These are phyloP conservation scores for Colletotrichum filicis DNA, from an alignment of 2,329 filamentous ascomycete genomes.

Conservation along the genomic window DNA sequence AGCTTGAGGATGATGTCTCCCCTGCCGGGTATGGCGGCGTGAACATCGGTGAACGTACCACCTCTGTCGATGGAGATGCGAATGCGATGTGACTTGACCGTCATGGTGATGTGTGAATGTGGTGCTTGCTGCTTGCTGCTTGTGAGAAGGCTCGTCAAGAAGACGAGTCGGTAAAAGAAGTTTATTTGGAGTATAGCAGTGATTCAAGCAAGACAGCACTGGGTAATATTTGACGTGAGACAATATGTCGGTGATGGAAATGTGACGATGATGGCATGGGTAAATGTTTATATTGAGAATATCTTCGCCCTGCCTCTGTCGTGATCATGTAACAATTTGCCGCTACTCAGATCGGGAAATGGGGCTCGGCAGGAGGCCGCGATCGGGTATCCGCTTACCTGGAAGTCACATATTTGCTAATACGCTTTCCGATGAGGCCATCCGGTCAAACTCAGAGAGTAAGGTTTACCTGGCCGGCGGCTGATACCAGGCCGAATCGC, in stretches of 20 bases:
- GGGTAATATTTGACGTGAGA: neutral
- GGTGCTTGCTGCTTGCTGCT: neutral
- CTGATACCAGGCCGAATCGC: neutral
- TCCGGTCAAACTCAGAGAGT: neutral
- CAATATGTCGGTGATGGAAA: neutral
- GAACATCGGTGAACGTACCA: constrained; percentile 76
- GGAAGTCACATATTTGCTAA: neutral
- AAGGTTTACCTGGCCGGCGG: neutral
- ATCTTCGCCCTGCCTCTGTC: neutral
- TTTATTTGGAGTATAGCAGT: constrained; percentile 6
- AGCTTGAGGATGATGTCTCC: constrained; percentile 79
- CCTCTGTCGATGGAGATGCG: constrained; percentile 47
- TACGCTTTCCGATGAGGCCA: neutral
- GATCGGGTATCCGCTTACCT: neutral
- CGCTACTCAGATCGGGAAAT: constrained; percentile 21
- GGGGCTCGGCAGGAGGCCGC: constrained; percentile 9
- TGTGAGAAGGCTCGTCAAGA: neutral
- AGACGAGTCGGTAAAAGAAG: neutral
- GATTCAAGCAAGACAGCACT: neutral
- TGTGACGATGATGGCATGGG: neutral
- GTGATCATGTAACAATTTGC: constrained; percentile 25
- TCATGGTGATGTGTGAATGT: constrained; percentile 34
- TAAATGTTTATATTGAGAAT: constrained; percentile 13
- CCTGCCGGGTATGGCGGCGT: constrained; percentile 72
- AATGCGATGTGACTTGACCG: constrained; percentile 41